Evolutionary conservation across 2,329 filamentous ascomycete genomes (phyloP).

Genomic region (Penicillium fuscoglaucum): DNA sequence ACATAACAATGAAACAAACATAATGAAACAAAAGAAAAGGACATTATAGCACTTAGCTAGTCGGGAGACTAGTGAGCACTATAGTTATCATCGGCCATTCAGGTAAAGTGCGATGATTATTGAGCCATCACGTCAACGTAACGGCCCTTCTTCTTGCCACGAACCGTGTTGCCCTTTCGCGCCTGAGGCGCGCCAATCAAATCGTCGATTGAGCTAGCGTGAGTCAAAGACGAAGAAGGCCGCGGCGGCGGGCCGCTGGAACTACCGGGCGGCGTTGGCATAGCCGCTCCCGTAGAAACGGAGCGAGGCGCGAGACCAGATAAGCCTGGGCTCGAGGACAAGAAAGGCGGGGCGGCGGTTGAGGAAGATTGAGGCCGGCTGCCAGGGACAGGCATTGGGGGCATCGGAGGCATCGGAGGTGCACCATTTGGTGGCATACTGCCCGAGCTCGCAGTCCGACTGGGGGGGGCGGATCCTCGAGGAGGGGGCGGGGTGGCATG

Average conservation of each 20-base stretch:
- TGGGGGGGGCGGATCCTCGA: conserved; percentile 53
- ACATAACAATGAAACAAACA: conserved; percentile 17
- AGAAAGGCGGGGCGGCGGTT: conserved; percentile 27
- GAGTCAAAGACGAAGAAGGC: conserved; percentile 80
- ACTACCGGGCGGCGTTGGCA: conserved; percentile 38
- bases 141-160: conserved; percentile 76
- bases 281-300: conserved; percentile 39
- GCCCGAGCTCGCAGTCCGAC: conserved; percentile 55
- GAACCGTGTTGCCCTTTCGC: conserved; percentile 63
- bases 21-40: conserved; percentile 27
- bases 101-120: conserved; percentile 24
- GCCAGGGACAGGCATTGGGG: conserved; percentile 16
- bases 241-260: conserved; percentile 52
- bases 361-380: conserved; percentile 38
- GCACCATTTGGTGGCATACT: conserved; percentile 51
- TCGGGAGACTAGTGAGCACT: conserved; percentile 1
- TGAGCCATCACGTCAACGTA: conserved; percentile 98
- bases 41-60: conserved; percentile 19
- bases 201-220: conserved; percentile 93
- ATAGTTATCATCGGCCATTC: not conserved
- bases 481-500: conserved; percentile 78
- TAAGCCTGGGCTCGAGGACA: conserved; percentile 35
- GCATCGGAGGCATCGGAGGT: conserved; percentile 22
- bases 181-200: conserved; percentile 73
- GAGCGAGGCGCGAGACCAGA: conserved; percentile 37